Percentiles rank a stretch among this genome's conserved stretches.
Conservation (phyloP, 371 early-diverging fungal species). For the Apophysomyces sp. region DNA sequence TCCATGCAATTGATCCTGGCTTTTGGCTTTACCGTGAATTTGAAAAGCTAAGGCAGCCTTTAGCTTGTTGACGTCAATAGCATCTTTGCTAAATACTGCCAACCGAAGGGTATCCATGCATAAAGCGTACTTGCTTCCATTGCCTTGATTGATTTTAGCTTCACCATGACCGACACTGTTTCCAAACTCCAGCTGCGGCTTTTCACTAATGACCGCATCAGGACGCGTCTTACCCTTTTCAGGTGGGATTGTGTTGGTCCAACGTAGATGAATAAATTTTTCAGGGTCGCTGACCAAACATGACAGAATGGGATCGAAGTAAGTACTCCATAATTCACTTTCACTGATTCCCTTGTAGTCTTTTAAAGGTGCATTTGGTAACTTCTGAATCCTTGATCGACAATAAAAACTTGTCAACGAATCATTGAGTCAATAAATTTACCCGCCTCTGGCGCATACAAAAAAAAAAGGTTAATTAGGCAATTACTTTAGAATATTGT, state of each 20-base stretch:
- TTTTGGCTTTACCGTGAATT: constrained; percentile 15
- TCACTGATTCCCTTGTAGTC: constrained; percentile 5
- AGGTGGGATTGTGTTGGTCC: constrained; percentile 27
- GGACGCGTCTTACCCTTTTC: constrained; percentile 21
- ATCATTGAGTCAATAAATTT: no score
- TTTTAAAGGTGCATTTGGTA: constrained; percentile 8
- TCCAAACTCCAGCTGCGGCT: constrained; percentile 1
- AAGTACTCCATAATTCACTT: constrained; percentile 19
- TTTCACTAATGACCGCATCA: constrained; percentile 9
- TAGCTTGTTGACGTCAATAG: constrained; percentile 25
- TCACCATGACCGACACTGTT: background rate
- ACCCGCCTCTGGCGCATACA: no score
- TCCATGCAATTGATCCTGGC: constrained; percentile 4
- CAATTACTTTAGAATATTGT: no score
- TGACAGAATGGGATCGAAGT: constrained; percentile 20
- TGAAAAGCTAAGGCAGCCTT: constrained; percentile 26
- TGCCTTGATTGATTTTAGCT: background rate
- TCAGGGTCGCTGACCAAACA: constrained; percentile 26
- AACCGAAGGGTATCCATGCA: constrained; percentile 23
- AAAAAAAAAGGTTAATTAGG: no score
- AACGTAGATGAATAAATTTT: constrained; percentile 20
- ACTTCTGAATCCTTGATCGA: constrained; percentile 14
- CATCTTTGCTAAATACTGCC: constrained; percentile 25
- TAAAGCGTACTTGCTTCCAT: constrained; percentile 5
- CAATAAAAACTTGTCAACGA: background rate